These are phyloP conservation scores for Diaporthe nobilis DNA, from an alignment of 2,329 filamentous ascomycete genomes.

Conservation along the genomic window DNA sequence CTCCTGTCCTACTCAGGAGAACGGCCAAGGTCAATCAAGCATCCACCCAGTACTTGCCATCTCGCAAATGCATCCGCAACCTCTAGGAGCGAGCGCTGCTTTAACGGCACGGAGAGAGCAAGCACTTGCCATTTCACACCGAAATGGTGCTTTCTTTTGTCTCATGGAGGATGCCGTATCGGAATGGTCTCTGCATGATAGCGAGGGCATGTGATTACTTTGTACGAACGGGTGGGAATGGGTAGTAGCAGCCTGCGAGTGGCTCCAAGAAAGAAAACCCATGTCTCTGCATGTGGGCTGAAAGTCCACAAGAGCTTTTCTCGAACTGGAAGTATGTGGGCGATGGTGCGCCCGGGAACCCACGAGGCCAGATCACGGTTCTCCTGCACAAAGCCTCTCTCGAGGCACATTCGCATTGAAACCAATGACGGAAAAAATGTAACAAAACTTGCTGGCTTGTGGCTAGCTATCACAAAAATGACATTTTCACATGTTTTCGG, in stretches of 20 bases:
- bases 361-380: slow-evolving; percentile 1
- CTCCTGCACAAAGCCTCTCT: not conserved
- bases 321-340: not conserved
- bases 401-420: slow-evolving; percentile 1
- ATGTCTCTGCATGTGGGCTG: not conserved
- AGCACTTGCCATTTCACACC: not conserved
- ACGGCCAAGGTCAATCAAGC: not conserved
- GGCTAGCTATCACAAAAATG: slow-evolving; percentile 2
- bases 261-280: not conserved
- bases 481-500: not conserved
- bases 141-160: slow-evolving; percentile 9
- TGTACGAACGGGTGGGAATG: slow-evolving; percentile 17
- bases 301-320: not conserved
- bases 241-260: not conserved
- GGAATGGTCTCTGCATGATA: not conserved
- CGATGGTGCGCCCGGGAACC: not conserved
- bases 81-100: not conserved
- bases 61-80: not conserved
- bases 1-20: not conserved
- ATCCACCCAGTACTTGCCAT: slow-evolving; percentile 14
- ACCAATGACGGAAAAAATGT: not conserved
- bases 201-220: not conserved
- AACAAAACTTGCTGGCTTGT: not conserved
- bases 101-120: not conserved
- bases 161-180: too few species aligned